Conservation (phyloP, 441 rosid genomes). For the Brassica hybrid region DNA sequence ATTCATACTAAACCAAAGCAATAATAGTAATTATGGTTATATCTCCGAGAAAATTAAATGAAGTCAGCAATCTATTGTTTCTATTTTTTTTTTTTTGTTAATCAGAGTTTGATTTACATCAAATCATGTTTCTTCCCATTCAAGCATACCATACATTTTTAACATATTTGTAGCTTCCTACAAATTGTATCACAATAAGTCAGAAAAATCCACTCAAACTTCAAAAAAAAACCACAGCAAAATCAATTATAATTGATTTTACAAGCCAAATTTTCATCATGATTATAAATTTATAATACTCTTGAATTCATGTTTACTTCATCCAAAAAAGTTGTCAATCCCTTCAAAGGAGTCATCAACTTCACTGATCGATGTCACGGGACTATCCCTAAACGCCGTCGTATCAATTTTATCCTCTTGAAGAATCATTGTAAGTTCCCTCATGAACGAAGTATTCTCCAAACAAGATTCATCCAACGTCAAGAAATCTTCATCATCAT, state of each 20-base stretch:
- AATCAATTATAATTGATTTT: constrained; percentile 28
- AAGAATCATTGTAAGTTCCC: constrained; percentile 33
- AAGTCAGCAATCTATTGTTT: neutral
- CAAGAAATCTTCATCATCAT: constrained; percentile 32
- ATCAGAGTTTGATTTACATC: too few species aligned
- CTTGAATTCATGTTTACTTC: neutral
- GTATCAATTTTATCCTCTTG: constrained; percentile 22
- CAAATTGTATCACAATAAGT: neutral
- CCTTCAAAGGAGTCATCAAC: constrained; percentile 29
- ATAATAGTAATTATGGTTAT: neutral
- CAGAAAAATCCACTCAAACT: neutral
- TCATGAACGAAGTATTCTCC: constrained; percentile 35
- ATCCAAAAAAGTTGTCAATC: constrained; percentile 29
- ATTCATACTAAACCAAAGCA: constrained; percentile 2
- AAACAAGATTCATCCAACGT: constrained; percentile 32
- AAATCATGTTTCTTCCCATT: neutral
- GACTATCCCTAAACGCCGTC: neutral
- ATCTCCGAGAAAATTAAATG: neutral
- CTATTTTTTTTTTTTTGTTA: neutral
- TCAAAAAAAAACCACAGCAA: neutral
- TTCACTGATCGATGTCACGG: constrained; percentile 14
- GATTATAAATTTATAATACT: neutral
- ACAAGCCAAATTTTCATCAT: constrained; percentile 12
- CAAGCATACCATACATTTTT: neutral
- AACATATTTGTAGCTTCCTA: constrained; percentile 3